phyloP scores from a whole-genome alignment of 331 rosid genomes.

The Quercus lobata region DNA sequence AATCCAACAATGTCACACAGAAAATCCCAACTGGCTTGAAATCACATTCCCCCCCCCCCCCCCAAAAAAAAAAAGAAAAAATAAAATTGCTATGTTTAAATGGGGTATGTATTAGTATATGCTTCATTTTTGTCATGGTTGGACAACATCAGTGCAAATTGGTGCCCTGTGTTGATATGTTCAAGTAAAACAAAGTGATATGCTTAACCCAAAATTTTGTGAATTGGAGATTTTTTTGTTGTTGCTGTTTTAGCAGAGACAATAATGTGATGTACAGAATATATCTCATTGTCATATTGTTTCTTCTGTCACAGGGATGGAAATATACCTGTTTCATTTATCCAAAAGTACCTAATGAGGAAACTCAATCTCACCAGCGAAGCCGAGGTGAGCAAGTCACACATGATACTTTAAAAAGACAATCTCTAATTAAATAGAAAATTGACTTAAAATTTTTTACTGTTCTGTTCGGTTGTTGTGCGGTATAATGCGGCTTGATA shows the following conservation, averaged over 20 bases:
- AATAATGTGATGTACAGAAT: not conserved
- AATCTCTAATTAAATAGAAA: not conserved
- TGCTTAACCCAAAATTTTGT: not conserved
- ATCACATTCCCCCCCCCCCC: not conserved
- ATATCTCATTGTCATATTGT: not conserved
- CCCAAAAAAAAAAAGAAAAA: not conserved
- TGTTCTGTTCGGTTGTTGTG: not conserved
- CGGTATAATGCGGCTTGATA: not conserved
- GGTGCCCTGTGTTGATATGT: not conserved
- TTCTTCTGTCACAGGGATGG: conserved; percentile 56
- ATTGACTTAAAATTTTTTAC: not conserved
- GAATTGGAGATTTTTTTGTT: not conserved
- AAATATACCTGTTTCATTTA: conserved; percentile 38
- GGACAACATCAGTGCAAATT: not conserved
- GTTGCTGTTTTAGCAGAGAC: not conserved
- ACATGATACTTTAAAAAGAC: not conserved
- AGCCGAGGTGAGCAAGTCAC: conserved; percentile 54
- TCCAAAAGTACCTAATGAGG: conserved; percentile 51
- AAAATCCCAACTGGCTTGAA: not conserved
- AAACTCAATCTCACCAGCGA: conserved; percentile 54
- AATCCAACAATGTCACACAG: not conserved
- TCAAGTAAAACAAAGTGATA: not conserved
- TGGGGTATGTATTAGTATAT: not conserved
- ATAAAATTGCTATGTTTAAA: not conserved
- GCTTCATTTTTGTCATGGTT: not conserved